Percentiles rank a stretch among this genome's conserved stretches.
These are phyloP conservation scores for Tetrahymena borealis DNA, from an alignment of 73 alveolate species.

Conservation along the genomic window DNA sequence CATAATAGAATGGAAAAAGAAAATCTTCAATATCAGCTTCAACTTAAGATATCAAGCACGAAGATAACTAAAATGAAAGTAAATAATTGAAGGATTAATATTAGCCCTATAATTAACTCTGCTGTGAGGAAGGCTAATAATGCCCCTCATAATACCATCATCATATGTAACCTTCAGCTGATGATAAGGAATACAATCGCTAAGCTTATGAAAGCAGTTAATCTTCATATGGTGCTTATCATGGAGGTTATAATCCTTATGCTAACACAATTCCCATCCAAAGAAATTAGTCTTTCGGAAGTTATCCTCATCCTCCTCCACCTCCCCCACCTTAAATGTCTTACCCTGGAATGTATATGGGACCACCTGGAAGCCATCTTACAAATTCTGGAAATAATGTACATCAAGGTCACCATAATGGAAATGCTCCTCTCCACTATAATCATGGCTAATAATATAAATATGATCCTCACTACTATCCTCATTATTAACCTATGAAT, in stretches of 20 bases:
- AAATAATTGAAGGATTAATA: too few relatives aligned
- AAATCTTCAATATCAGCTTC: too few relatives aligned
- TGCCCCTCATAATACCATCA: neutral
- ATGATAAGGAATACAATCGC: neutral
- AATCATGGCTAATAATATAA: neutral
- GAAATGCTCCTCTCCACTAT: neutral
- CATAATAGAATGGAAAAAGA: too few relatives aligned
- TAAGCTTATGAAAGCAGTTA: neutral
- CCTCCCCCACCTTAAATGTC: neutral
- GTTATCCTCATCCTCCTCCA: neutral
- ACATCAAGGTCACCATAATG: too few relatives aligned
- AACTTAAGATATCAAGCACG: too few relatives aligned
- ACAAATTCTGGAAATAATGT: too few relatives aligned
- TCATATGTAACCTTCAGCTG: neutral
- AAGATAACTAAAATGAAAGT: too few relatives aligned
- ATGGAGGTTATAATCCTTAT: neutral
- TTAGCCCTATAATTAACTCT: too few relatives aligned
- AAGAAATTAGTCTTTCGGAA: neutral
- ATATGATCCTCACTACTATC: neutral
- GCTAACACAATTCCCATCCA: too few relatives aligned
- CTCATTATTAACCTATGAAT: neutral
- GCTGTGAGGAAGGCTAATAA: neutral
- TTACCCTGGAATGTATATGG: too few relatives aligned
- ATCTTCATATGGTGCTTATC: neutral
- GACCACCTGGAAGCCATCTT: too few relatives aligned